Base-by-base conservation (phyloP, 768 basidiomycete species). In the Lentinula guzmanii region DNA sequence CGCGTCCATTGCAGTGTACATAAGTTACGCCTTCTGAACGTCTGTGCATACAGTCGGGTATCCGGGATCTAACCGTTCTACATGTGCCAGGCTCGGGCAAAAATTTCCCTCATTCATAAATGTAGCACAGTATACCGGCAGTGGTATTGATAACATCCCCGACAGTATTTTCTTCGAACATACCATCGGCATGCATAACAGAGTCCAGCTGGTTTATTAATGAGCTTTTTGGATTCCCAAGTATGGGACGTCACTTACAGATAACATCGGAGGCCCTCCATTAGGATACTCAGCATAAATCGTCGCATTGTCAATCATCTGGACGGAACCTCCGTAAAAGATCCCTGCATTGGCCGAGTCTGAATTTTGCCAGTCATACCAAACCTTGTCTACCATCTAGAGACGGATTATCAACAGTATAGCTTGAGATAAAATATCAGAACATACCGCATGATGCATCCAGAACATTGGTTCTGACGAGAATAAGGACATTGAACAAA, bases 321-420 rank as follows among this genome's bases (percentile, higher is more conserved):
- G 65, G 5, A 72, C 67, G 4, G 71, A 67, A 4, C 75, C 75
- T 53, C 75, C 75, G 24, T 64, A 63, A 63, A 68, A 75, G 33
- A 68, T 67, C 52, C 62, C 59, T 56, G 60, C 62, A 63, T 71
- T 75, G 10, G 46, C 53, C 1, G 63, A 33, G 59, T 71, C 46
- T 10, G 59, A 60, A 56, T 61, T 60, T 52, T 76, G 75, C 75
- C 75, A 75, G 53, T 75, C 70, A 54, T 52, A 73, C 75, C 75
- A 76, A 15, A 75, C 58, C 60, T 73, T 73, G 64, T 75, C 75
- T 52, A 76, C 65, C 74, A 74, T 75, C 67, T 67, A 54, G 15
- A 41, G 3, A 54, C 43, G 50, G 41, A 51, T 55, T 55, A 28
- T 16, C 5, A 55, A 8, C 6, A n/a, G 15, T 56, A 56, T 8